Conservation (phyloP, 2,329 filamentous ascomycete genomes). For the Clonostachys chloroleuca region DNA sequence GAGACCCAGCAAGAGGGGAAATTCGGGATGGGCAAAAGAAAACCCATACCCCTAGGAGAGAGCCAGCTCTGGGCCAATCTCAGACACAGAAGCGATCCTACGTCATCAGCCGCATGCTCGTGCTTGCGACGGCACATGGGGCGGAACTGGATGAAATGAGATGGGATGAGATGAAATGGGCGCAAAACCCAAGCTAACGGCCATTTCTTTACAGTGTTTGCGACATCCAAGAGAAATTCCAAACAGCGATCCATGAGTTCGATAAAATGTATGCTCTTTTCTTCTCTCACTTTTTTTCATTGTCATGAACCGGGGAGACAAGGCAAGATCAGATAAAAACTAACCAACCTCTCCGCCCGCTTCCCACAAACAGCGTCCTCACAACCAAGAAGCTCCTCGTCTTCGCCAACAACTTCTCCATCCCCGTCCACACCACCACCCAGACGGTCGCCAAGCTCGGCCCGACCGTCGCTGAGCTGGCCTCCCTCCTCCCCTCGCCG, state of each 20-base stretch:
- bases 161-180: no score
- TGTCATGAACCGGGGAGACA: constrained; percentile 1
- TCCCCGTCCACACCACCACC: constrained; percentile 83
- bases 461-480: constrained; percentile 70
- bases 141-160: no score
- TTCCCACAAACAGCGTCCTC: constrained; percentile 42
- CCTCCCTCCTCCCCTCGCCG: constrained; percentile 44
- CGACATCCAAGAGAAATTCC: constrained; percentile 93
- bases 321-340: constrained; percentile 5
- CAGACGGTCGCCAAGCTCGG: constrained; percentile 79
- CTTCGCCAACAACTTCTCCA: constrained; percentile 58
- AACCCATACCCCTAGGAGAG: no score
- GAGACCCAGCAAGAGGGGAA: no score
- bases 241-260: constrained; percentile 77
- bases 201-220: constrained; percentile 61
- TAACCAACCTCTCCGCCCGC: neutral
- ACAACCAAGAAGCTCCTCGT: constrained; percentile 66
- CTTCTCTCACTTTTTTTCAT: neutral
- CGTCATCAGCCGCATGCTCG: no score
- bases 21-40: no score
- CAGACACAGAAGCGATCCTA: no score
- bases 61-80: no score
- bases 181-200: no score
- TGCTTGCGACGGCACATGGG: no score
- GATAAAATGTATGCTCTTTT: constrained; percentile 61